Evolutionary conservation across 164 flowering plant species (phyloP).

Genomic region (Nymphaea colorata): DNA sequence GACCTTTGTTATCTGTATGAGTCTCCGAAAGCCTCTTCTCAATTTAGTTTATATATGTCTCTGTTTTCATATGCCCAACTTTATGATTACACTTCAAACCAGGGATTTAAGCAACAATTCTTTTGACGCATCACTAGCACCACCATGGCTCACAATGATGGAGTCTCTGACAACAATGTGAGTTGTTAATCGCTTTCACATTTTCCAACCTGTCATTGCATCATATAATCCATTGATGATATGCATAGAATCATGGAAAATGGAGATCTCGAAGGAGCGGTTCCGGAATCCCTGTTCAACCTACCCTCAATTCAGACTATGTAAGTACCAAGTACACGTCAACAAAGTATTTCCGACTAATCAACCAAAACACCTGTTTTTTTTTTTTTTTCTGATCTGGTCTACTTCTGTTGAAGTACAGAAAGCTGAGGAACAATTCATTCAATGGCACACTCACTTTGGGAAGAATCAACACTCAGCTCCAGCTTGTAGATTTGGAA

Average conservation of each 20-base stretch:
- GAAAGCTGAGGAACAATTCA: conserved; percentile 62
- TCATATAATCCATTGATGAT: background rate
- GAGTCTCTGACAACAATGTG: conserved; percentile 75
- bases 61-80: background rate
- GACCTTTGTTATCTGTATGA: conserved; percentile 72
- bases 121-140: conserved; percentile 56
- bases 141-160: conserved; percentile 73
- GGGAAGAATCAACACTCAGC: conserved; percentile 37
- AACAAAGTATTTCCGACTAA: background rate
- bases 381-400: background rate
- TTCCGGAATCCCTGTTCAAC: conserved; percentile 18
- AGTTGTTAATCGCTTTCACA: conserved; percentile 12
- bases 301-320: background rate
- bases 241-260: conserved; percentile 45
- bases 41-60: background rate
- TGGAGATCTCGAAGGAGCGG: conserved; percentile 48
- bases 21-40: background rate
- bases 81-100: background rate
- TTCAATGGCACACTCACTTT: conserved; percentile 47
- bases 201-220: background rate
- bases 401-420: conserved; percentile 14
- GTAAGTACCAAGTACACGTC: conserved; percentile 1
- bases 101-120: conserved; percentile 89
- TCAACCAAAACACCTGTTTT: background rate
- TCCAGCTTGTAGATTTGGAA: conserved; percentile 65